These are phyloP conservation scores for Colletotrichum cordylinicola DNA, from an alignment of 2,329 filamentous ascomycete species.

Conservation along the genomic window DNA sequence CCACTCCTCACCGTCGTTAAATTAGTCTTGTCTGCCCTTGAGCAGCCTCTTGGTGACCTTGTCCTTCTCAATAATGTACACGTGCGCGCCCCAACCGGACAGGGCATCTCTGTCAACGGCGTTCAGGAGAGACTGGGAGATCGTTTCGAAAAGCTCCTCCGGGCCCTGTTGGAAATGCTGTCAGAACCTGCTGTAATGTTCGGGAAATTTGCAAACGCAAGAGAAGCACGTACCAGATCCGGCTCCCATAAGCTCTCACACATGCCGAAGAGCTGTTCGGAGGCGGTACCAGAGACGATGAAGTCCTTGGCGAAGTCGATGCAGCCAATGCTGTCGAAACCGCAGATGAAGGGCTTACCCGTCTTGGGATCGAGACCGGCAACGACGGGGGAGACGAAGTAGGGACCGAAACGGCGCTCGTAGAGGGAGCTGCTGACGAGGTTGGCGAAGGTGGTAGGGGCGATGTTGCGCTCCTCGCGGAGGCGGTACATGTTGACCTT, in stretches of 20 bases:
- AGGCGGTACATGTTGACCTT: constrained; percentile 99
- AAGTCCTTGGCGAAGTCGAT: constrained; percentile 99
- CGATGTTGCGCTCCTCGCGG: constrained; percentile 96
- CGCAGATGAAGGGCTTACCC: constrained; percentile 96
- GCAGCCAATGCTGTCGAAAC: constrained; percentile 98
- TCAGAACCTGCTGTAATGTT: constrained; percentile 19
- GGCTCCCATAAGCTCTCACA: constrained; percentile 98
- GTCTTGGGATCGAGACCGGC: constrained; percentile 95
- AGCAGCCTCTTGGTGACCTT: constrained; percentile 99
- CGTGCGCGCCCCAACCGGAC: constrained; percentile 97
- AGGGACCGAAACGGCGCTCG: constrained; percentile 94
- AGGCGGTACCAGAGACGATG: constrained; percentile 95
- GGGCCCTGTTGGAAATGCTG: constrained; percentile 64
- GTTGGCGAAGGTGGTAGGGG: constrained; percentile 94
- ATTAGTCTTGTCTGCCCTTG: constrained; percentile 94
- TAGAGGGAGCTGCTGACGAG: constrained; percentile 90
- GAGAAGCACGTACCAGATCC: constrained; percentile 73
- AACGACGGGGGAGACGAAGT: constrained; percentile 93
- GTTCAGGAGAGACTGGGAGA: constrained; percentile 94
- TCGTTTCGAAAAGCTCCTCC: constrained; percentile 97
- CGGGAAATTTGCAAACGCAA: background rate
- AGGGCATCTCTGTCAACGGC: constrained; percentile 96
- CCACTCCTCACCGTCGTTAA: background rate
- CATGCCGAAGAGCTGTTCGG: constrained; percentile 97
- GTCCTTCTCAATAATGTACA: constrained; percentile 99